phyloP scores from a whole-genome alignment of 1,284 basidiomycete species.

The Malassezia globosa region DNA sequence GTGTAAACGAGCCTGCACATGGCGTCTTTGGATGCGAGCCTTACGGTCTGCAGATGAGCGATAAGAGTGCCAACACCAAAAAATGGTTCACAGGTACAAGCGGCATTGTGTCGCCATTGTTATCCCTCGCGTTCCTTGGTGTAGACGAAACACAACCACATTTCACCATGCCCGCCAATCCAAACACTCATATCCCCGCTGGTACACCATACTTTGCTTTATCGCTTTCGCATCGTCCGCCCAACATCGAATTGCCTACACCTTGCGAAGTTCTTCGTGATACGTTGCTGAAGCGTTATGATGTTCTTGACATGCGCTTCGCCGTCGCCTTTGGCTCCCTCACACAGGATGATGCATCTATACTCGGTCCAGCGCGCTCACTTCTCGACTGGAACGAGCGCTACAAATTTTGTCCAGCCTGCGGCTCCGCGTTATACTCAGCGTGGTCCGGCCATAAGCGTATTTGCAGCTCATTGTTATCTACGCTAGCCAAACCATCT shows the following conservation, averaged over 20 bases:
- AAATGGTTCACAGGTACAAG: slow-evolving; percentile 24
- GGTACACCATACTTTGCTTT: slow-evolving; percentile 41
- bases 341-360: slow-evolving; percentile 25
- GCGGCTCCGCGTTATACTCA: slow-evolving; percentile 69
- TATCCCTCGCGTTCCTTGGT: slow-evolving; percentile 38
- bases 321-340: slow-evolving; percentile 24
- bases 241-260: too few species aligned
- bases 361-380: slow-evolving; percentile 33
- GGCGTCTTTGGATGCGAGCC: slow-evolving; percentile 31
- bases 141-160: slow-evolving; percentile 22
- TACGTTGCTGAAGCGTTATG: slow-evolving; percentile 17
- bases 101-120: slow-evolving; percentile 21
- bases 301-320: slow-evolving; percentile 37
- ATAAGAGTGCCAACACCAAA: neutral
- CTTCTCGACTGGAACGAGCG: slow-evolving; percentile 45
- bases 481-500: slow-evolving; percentile 18
- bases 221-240: slow-evolving; percentile 28
- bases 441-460: slow-evolving; percentile 95
- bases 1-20: neutral
- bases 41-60: slow-evolving; percentile 19
- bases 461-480: slow-evolving; percentile 52
- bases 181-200: slow-evolving; percentile 23
- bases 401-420: slow-evolving; percentile 70
- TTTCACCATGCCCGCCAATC: slow-evolving; percentile 19
- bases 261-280: too few species aligned